Conservation (phyloP, 1,284 basidiomycete species). For the Caloboletus firmus region DNA sequence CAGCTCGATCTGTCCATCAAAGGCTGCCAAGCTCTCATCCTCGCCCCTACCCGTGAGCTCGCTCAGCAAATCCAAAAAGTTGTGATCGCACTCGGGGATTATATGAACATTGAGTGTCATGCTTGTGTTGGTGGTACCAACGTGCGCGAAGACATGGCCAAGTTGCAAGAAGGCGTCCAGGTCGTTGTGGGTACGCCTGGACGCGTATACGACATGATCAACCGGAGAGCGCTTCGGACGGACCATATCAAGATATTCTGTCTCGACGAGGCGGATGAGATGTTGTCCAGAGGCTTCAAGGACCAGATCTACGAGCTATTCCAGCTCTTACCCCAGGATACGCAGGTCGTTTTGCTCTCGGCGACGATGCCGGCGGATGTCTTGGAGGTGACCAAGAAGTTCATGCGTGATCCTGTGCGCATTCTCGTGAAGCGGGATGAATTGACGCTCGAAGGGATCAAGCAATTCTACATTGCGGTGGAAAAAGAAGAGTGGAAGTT, state of each 20-base stretch:
- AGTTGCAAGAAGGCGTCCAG: constrained; percentile 96
- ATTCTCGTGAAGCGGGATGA: constrained; percentile 99
- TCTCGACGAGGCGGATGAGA: constrained; percentile 96
- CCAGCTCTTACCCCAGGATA: constrained; percentile 97
- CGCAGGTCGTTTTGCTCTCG: constrained; percentile 94
- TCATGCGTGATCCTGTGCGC: constrained; percentile 98
- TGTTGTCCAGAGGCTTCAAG: constrained; percentile 98
- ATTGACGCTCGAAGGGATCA: constrained; percentile 98
- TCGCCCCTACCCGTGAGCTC: constrained; percentile 92
- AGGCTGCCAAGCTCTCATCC: constrained; percentile 93
- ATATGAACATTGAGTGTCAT: constrained; percentile 99
- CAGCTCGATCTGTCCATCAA: constrained; percentile 93
- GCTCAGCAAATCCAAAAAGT: constrained; percentile 98
- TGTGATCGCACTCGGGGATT: constrained; percentile 93
- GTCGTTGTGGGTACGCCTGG: constrained; percentile 97
- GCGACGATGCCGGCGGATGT: constrained; percentile 97
- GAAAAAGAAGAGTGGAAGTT: constrained; percentile 99
- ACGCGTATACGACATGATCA: constrained; percentile 99
- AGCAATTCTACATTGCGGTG: constrained; percentile 99
- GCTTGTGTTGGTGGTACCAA: constrained; percentile 98
- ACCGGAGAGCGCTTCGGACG: constrained; percentile 87
- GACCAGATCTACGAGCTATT: constrained; percentile 99
- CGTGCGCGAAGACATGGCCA: constrained; percentile 96
- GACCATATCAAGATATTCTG: constrained; percentile 99
- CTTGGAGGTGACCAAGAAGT: constrained; percentile 99